Evolutionary conservation across 257 asterid genomes (phyloP).

Genomic region (Coffea canephora): DNA sequence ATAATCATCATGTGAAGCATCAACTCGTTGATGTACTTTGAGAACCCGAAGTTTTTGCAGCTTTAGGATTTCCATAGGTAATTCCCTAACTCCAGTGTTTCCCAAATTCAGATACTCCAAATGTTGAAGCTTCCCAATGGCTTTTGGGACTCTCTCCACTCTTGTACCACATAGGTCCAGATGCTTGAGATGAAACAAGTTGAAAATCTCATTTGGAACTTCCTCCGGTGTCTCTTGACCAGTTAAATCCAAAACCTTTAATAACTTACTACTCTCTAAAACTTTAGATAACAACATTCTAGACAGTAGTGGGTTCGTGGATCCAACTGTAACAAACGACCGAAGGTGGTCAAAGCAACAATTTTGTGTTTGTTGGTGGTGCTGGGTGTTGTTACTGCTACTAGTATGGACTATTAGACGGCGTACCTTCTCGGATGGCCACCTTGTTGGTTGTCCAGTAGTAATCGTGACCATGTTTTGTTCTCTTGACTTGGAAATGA

Average conservation of each 20-base stretch:
- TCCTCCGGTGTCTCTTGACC: neutral
- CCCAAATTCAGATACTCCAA: constrained; percentile 18
- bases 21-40: neutral
- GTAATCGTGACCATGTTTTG: constrained; percentile 3
- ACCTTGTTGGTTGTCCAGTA: neutral
- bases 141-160: constrained; percentile 12
- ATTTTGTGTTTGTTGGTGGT: too few relatives aligned
- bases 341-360: neutral
- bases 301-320: neutral
- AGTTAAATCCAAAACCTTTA: constrained; percentile 13
- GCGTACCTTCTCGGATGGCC: neutral
- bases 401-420: constrained; percentile 5
- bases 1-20: neutral
- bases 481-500: constrained; percentile 1
- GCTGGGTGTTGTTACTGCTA: neutral
- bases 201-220: constrained; percentile 16
- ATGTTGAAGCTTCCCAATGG: constrained; percentile 20
- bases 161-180: constrained; percentile 6
- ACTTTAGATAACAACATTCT: neutral
- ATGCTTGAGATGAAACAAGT: constrained; percentile 15
- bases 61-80: constrained; percentile 21
- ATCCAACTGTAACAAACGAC: too few relatives aligned
- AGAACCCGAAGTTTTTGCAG: constrained; percentile 16
- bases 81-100: neutral
- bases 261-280: constrained; percentile 3